Base-by-base conservation (phyloP, 2,329 filamentous ascomycete species). In the Pseudocercospora pini-densiflorae region DNA sequence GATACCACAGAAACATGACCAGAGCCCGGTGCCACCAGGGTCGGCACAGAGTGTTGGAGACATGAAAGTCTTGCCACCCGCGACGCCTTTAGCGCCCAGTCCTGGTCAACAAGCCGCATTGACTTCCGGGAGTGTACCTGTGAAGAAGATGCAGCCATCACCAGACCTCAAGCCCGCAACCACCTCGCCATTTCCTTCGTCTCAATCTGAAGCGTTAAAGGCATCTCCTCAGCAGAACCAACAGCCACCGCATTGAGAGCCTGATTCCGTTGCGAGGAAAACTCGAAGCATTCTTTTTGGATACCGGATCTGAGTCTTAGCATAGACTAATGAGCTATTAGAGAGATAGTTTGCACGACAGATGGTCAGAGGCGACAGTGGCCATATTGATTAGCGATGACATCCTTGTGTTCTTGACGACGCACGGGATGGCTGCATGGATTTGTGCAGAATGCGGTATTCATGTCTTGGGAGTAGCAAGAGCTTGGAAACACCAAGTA, bases 1-100 rank as follows among this genome's bases (percentile, higher is more conserved):
- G 7, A 77, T 77, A 51, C 75, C 75, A 23, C 70, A 73, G 55
- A 77, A 77, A 66, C 73, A 77, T 51, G 74, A 76, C 57, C 71
- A 72, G 31, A 69, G 67, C 47, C 71, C 71, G 10, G 68, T 66
- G 24, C 69, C 68, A 31, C 66, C 66, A 19, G 21, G 66, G n/a
- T 67, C 68, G 16, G 53, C 62, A 12, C 69, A 68, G 16, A 63
- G 54, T 19, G 62, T 73, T 31, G 67, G 68, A 21, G 70, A 73
- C 10, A 69, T 63, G 31, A 69, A 66, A 45, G 68, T 74, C 2
- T 64, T 75, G 2, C 72, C 73, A 9, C 70, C 73, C 1, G 60
- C 67, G 6, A 73, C 71, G 1, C 70, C 72, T 3, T 65, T 77
- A 31, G 72, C 69, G 9, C 74, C 74, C 21, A 74, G 74, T 62